Conservation (phyloP, 2,329 filamentous ascomycete species). For the Sclerotinia spermophila region DNA sequence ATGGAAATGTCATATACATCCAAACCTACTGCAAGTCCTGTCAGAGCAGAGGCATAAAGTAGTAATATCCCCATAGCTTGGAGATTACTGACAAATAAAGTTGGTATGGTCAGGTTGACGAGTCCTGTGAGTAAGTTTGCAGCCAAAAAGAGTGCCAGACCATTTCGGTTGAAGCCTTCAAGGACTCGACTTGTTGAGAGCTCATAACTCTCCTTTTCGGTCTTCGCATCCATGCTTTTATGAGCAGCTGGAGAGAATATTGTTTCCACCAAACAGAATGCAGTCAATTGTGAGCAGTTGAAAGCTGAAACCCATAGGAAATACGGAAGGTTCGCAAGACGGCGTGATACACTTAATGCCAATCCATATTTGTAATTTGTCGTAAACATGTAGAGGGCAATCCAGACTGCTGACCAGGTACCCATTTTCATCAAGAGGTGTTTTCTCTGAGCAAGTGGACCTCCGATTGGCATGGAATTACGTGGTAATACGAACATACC, state of each 20-base stretch:
- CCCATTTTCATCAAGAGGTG: constrained; percentile 61
- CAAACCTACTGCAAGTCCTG: constrained; percentile 62
- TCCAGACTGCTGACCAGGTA: constrained; percentile 66
- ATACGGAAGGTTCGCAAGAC: constrained; percentile 90
- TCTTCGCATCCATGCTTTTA: constrained; percentile 45
- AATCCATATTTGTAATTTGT: constrained; percentile 69
- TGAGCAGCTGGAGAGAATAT: constrained; percentile 72
- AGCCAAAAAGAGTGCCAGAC: constrained; percentile 76
- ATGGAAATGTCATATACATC: constrained; percentile 41
- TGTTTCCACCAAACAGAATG: constrained; percentile 75
- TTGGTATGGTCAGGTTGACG: constrained; percentile 83
- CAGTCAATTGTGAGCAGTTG: constrained; percentile 77
- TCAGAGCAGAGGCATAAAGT: constrained; percentile 65
- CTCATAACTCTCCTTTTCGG: constrained; percentile 61
- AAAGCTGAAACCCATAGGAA: constrained; percentile 90
- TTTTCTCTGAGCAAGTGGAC: constrained; percentile 48
- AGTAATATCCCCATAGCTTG: constrained; percentile 71
- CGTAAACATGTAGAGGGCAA: constrained; percentile 62
- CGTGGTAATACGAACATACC: constrained; percentile 76
- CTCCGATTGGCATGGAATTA: constrained; percentile 43
- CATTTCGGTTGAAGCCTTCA: constrained; percentile 82
- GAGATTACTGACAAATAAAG: constrained; percentile 64
- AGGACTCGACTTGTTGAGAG: constrained; percentile 78
- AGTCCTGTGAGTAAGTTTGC: constrained; percentile 87
- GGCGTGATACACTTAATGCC: constrained; percentile 74